Conservation (phyloP, 2,329 filamentous ascomycete species). For the Fusarium temperatum region DNA sequence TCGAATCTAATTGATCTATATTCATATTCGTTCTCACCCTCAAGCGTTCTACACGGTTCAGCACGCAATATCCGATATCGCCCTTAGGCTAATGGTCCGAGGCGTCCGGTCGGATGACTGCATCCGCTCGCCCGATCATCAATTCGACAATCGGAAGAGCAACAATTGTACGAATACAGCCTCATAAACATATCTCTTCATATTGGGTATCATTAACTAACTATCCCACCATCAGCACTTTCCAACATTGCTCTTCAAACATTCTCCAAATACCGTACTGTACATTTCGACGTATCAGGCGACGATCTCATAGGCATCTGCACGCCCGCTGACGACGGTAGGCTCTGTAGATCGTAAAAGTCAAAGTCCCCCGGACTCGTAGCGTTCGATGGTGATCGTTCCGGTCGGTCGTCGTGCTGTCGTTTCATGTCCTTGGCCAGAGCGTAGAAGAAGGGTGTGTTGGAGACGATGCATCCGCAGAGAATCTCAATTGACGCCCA, state of each 20-base stretch:
- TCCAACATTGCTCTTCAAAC: neutral
- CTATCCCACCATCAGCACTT: neutral
- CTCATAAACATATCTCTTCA: neutral
- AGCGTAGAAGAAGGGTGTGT: slow-evolving; percentile 45
- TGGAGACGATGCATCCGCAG: slow-evolving; percentile 45
- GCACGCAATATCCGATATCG: neutral
- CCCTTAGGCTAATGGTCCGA: neutral
- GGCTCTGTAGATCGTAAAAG: slow-evolving; percentile 27
- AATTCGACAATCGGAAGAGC: neutral
- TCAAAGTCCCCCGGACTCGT: slow-evolving; percentile 9
- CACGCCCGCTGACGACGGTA: slow-evolving; percentile 11
- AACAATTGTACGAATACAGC: neutral
- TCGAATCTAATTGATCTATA: neutral
- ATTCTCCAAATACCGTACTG: slow-evolving; percentile 1
- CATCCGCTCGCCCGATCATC: neutral
- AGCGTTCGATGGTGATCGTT: slow-evolving; percentile 16
- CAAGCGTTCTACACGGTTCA: no score
- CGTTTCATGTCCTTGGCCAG: slow-evolving; percentile 41
- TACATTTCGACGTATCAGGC: slow-evolving; percentile 1
- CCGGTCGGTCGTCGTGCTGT: slow-evolving; percentile 36
- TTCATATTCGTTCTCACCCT: no score
- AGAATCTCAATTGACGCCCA: slow-evolving; percentile 47
- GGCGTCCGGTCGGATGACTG: neutral
- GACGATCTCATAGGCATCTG: neutral
- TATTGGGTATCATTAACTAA: slow-evolving; percentile 15